Conservation (phyloP, 129 eudicot species). For the Flaveria linearis region DNA sequence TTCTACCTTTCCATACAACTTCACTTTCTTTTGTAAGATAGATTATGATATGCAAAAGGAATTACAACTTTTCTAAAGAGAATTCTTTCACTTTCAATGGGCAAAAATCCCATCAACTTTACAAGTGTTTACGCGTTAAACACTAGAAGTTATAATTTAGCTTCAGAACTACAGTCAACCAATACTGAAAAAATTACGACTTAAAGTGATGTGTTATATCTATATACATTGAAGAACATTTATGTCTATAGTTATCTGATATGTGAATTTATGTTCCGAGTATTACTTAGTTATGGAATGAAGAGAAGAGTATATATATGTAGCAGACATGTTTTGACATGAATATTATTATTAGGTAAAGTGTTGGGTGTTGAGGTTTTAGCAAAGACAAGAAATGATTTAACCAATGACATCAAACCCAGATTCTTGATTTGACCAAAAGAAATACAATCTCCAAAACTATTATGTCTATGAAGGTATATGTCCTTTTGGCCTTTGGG, state of each 20-base stretch:
- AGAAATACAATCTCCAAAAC: conserved; percentile 9
- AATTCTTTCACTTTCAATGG: neutral
- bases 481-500: conserved; percentile 4
- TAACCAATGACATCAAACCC: neutral
- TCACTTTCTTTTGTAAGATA: conserved; percentile 26
- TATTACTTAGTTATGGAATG: no score
- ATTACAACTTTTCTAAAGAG: neutral
- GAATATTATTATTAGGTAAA: neutral
- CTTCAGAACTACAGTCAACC: no score
- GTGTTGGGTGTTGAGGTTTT: neutral
- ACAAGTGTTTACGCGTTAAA: neutral
- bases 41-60: neutral
- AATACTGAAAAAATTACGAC: no score
- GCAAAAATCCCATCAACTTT: neutral
- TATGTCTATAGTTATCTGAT: neutral
- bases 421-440: conserved; percentile 12
- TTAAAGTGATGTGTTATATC: neutral
- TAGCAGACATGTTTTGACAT: neutral
- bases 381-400: conserved; percentile 7
- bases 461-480: neutral
- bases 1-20: conserved; percentile 20
- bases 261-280: neutral
- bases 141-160: neutral
- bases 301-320: neutral
- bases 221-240: neutral